Percentiles rank a stretch among this genome's conserved stretches.
Evolutionary conservation across 2,329 filamentous ascomycete species (phyloP).

Genomic region (Triangularia verruculosa): DNA sequence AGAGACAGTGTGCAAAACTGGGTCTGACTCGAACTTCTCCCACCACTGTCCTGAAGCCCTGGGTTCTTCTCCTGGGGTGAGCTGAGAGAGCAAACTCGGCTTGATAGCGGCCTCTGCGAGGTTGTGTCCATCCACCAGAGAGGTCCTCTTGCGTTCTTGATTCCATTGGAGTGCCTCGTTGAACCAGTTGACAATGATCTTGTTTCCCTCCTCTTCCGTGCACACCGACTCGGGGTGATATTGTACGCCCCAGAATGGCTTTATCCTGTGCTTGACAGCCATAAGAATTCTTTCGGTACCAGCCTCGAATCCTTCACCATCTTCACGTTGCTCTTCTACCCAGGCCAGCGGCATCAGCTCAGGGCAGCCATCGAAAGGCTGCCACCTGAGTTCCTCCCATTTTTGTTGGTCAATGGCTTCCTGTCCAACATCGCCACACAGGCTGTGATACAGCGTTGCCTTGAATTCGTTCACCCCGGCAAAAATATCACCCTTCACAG

Average conservation of each 20-base stretch:
- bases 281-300: slow-evolving; percentile 62
- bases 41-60: slow-evolving; percentile 21
- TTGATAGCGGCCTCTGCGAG: slow-evolving; percentile 35
- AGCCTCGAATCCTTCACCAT: slow-evolving; percentile 21
- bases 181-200: slow-evolving; percentile 76
- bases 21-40: slow-evolving; percentile 23
- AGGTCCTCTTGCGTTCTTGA: slow-evolving; percentile 26
- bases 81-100: slow-evolving; percentile 34
- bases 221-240: slow-evolving; percentile 90
- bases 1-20: slow-evolving; percentile 39
- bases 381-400: slow-evolving; percentile 43
- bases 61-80: slow-evolving; percentile 7
- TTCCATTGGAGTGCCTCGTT: slow-evolving; percentile 61
- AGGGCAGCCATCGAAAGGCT: slow-evolving; percentile 33
- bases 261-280: slow-evolving; percentile 64
- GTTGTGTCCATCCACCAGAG: slow-evolving; percentile 18
- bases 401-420: slow-evolving; percentile 35
- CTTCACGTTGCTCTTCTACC: slow-evolving; percentile 47
- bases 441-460: slow-evolving; percentile 75
- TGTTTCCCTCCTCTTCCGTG: slow-evolving; percentile 64
- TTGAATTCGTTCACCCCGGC: slow-evolving; percentile 54
- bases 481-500: slow-evolving; percentile 60
- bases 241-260: slow-evolving; percentile 83
- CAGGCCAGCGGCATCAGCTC: slow-evolving; percentile 61
- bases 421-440: slow-evolving; percentile 55